Evolutionary conservation across 176 grass and related monocot genomes (phyloP).

Genomic region (Paspalum vaginatum): DNA sequence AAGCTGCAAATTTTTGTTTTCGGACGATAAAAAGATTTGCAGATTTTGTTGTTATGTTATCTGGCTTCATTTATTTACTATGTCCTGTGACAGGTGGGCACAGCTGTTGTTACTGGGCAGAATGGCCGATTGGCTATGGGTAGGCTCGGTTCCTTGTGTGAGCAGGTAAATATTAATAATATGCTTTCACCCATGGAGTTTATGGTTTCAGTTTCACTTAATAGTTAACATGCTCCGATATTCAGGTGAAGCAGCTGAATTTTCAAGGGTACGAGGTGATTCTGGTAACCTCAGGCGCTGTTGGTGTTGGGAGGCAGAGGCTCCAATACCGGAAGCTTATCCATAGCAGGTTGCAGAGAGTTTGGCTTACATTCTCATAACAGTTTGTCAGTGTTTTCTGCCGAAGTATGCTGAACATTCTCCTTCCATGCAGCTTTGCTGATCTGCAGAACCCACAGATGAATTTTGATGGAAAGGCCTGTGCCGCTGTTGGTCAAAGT

Average conservation of each 20-base stretch:
- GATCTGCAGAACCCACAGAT: conserved; percentile 92
- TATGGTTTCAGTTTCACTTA: not conserved
- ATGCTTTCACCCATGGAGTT: not conserved
- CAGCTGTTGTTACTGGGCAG: conserved; percentile 85
- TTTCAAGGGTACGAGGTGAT: conserved; percentile 87
- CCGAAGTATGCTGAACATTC: conserved; percentile 1
- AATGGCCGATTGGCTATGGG: conserved; percentile 92
- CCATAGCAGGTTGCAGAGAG: conserved; percentile 66
- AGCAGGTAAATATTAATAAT: conserved; percentile 57
- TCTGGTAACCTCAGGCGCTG: conserved; percentile 93
- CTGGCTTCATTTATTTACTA: conserved; percentile 4
- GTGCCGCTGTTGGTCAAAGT: conserved; percentile 89
- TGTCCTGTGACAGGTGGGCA: conserved; percentile 64
- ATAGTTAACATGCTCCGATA: conserved; percentile 10
- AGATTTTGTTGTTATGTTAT: not conserved
- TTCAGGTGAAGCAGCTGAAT: conserved; percentile 85
- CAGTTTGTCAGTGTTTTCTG: not conserved
- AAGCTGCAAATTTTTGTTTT: not conserved
- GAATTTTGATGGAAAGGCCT: conserved; percentile 86
- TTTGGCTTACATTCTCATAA: conserved; percentile 3
- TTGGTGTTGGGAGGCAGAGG: conserved; percentile 86
- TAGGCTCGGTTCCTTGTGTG: conserved; percentile 78
- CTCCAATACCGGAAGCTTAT: conserved; percentile 81
- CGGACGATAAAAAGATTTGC: not conserved
- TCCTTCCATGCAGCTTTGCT: conserved; percentile 60